Evolutionary conservation across 1,284 basidiomycete genomes (phyloP), one percentile per base, ranked within the genome.

Genomic region (Malassezia vespertilionis): DNA sequence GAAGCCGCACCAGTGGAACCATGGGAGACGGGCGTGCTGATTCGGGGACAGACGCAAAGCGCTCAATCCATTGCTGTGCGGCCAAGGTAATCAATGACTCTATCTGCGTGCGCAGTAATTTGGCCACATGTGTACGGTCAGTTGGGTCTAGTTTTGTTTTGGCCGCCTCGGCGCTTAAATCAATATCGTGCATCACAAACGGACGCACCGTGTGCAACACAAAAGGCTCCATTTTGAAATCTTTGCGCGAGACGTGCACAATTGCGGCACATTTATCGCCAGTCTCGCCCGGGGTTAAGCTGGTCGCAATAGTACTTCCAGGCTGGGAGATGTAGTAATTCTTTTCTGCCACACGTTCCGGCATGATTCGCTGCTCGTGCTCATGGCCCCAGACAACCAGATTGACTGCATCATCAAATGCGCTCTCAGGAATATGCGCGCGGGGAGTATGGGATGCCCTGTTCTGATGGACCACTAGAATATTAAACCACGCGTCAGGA

Each of bases 341-440:
- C 72, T 93, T 91, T 7, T 86, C 89, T 4, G 85, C 82, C 5
- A 99, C 89, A 2, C 80, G 77, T 65, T 95, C 86, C 0, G 91
- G 91, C 2, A 80, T 75, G 51, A 96, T 88, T 21, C 87, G 80
- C 68, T 90, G 95, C 71, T 97, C 91, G 69, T 99, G 93, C 71
- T 99, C 93, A 69, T 99, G 93, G 1, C 93, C 91, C 91, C 91
- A 97, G 0, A 97, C 77, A 7, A 99, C 86, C 4, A 97, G 77
- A 64, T 93, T 81, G 47, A 96, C 78, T 59, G 82, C 86, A 65
- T 97, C 87, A 66, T 96, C 91, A 62, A 97, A 97, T 80, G 93
- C 86, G 50, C 84, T 84, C 66, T 97, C 93, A 2, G 90, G 89
- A 0, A 96, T 89, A 20, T 78, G 85, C 58, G 88, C 83, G 67